Conservation (phyloP, 768 basidiomycete species). For the Podaxis rugospora region DNA sequence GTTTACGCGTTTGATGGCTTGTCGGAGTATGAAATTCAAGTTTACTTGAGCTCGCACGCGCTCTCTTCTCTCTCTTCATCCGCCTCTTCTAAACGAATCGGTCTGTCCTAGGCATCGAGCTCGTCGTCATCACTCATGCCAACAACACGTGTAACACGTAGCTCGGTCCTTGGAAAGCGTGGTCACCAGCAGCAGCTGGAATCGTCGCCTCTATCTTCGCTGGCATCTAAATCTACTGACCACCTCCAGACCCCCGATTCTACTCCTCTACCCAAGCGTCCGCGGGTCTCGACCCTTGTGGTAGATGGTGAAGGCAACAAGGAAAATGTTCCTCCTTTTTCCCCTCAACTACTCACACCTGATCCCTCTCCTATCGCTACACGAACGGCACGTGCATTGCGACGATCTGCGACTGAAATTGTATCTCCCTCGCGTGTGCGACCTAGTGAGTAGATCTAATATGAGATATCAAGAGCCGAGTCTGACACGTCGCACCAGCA, state of each 20-base stretch:
- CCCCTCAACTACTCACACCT: constrained; percentile 29
- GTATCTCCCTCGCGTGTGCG: constrained; percentile 38
- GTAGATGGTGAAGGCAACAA: constrained; percentile 64
- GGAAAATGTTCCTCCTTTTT: constrained; percentile 72
- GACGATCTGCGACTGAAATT: constrained; percentile 33
- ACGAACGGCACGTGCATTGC: constrained; percentile 35
- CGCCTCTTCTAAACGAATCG: constrained; percentile 2
- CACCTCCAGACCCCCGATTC: constrained; percentile 56
- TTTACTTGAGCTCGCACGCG: constrained; percentile 9
- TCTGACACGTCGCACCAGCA: constrained; percentile 25
- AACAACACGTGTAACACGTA: constrained; percentile 36
- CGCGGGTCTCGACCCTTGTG: constrained; percentile 39
- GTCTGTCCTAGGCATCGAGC: constrained; percentile 8
- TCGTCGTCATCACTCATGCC: constrained; percentile 28
- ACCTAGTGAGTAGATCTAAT: constrained; percentile 33
- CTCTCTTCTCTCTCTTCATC: constrained; percentile 10
- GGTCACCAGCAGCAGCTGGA: constrained; percentile 34
- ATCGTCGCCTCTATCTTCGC: constrained; percentile 20
- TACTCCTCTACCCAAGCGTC: constrained; percentile 64
- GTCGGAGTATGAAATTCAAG: constrained; percentile 7
- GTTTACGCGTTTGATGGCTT: constrained; percentile 13
- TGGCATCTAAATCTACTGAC: constrained; percentile 27
- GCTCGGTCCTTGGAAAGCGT: constrained; percentile 51
- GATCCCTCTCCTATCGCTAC: constrained; percentile 29
- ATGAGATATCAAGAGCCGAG: not conserved